Evolutionary conservation across 2,329 filamentous ascomycete species (phyloP), one percentile per base, ranked within the genome.

Genomic region (Aspergillus ruber): DNA sequence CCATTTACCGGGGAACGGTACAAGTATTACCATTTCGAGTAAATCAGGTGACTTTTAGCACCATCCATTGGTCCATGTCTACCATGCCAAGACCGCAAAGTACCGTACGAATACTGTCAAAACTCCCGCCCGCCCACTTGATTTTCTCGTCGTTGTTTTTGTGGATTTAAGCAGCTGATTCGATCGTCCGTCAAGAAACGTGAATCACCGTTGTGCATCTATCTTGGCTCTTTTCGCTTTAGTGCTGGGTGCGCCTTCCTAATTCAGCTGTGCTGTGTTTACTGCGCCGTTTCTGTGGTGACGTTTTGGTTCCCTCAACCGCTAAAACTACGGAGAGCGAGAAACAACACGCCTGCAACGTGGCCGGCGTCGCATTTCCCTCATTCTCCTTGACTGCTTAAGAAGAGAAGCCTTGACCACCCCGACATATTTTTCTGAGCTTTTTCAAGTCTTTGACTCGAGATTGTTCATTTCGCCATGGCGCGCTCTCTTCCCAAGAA

Each of bases 401-500:
- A 36, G 3, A 36, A 17, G 10, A 18, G 15, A n/a, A 36, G 33
- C 33, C 20, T 43, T 27, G 41, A 27, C 50, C 47, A 50, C 54
- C 48, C 46, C 44, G 33, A 4, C 35, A 38, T 40, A 43, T 51
- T 44, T 49, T 44, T 49, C 25, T 46, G 43, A 42, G 25, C 45
- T 42, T 46, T 44, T 44, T 50, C 49, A 44, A 49, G 43, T 27
- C 29, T 46, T 38, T 29, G 45, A 18, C 17, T 27, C 36, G 38
- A 25, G 23, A 17, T 43, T 21, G 20, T 47, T 44, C 10, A 18
- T 48, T 56, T 49, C 56, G 60, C 44, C 58, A 71, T 64, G 61
- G 67, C 65, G 68, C 72, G 74, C 59, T 58, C 66, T 48, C 63
- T 77, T 43, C 74, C 74, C 4, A 68, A 69, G 51, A 70, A 62